phyloP scores from a whole-genome alignment of 257 asterid species.

The Rhazya stricta region DNA sequence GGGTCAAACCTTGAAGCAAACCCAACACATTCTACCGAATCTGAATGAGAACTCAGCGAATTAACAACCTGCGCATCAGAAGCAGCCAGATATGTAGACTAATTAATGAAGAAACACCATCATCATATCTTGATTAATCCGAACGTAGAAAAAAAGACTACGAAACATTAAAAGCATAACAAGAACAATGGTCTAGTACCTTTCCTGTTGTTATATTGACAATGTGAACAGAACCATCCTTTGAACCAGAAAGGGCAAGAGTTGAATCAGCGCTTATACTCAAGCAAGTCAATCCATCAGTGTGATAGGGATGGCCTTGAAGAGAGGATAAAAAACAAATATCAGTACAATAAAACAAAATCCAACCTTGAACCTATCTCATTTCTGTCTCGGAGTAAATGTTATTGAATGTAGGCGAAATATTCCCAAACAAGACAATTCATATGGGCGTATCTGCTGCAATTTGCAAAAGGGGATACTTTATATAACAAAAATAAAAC shows the following conservation, averaged over 20 bases:
- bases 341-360: not conserved
- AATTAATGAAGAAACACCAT: not conserved
- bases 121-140: not conserved
- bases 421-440: not conserved
- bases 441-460: not conserved
- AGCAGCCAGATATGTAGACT: not conserved
- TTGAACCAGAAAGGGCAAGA: constrained; percentile 78
- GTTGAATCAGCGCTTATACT: constrained; percentile 68
- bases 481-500: not conserved
- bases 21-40: constrained; percentile 80
- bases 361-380: not conserved
- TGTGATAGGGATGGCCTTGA: constrained; percentile 81
- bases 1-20: constrained; percentile 65
- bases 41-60: constrained; percentile 68
- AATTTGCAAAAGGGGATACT: not conserved
- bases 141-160: not conserved
- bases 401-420: not conserved
- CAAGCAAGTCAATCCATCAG: constrained; percentile 79
- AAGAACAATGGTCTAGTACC: constrained; percentile 30
- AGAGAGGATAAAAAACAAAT: not conserved
- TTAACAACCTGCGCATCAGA: constrained; percentile 57
- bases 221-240: constrained; percentile 62
- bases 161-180: not conserved
- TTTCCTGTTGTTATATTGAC: constrained; percentile 73
- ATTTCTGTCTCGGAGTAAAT: not conserved